A percentile compares a stretch with the other conserved stretches of the same genome.
These are phyloP conservation scores for Corrigiola litoralis DNA, from an alignment of 179 eudicot species.

Conservation along the genomic window DNA sequence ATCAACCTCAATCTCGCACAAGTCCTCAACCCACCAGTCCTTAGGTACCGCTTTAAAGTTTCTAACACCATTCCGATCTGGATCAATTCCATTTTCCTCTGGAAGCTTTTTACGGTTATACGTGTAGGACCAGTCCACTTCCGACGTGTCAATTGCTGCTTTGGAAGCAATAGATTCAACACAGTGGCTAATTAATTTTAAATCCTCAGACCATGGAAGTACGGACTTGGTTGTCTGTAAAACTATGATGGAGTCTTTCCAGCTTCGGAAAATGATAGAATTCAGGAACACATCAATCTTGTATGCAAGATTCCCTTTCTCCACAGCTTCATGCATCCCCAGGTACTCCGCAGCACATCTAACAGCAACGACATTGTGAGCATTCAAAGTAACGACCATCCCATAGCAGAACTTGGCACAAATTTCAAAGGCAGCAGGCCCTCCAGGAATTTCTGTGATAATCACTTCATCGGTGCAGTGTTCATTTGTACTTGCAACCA, in stretches of 20 bases:
- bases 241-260: constrained; percentile 94
- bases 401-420: constrained; percentile 95
- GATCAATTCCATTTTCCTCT: constrained; percentile 58
- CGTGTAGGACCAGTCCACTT: constrained; percentile 91
- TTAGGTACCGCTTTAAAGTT: constrained; percentile 54
- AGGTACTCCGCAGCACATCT: constrained; percentile 95
- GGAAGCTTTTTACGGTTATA: constrained; percentile 73
- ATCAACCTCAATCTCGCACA: constrained; percentile 79
- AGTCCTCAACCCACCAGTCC: constrained; percentile 99
- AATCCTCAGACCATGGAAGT: constrained; percentile 73
- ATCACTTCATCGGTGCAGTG: constrained; percentile 50
- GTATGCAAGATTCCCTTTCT: constrained; percentile 85
- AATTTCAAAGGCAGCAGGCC: constrained; percentile 73
- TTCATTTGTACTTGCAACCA: constrained; percentile 50
- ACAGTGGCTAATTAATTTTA: constrained; percentile 58
- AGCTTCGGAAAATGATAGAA: constrained; percentile 73
- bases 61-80: constrained; percentile 44
- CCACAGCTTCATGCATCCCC: constrained; percentile 77
- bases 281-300: constrained; percentile 78
- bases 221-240: constrained; percentile 65
- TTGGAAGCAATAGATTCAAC: constrained; percentile 72
- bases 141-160: constrained; percentile 65
- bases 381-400: constrained; percentile 84
- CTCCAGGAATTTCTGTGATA: constrained; percentile 82
- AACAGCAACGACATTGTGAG: constrained; percentile 67